A percentile compares a stretch with the other conserved stretches of the same genome.
These are phyloP conservation scores for Botrytis aclada DNA, from an alignment of 2,329 filamentous ascomycete species.

Conservation along the genomic window DNA sequence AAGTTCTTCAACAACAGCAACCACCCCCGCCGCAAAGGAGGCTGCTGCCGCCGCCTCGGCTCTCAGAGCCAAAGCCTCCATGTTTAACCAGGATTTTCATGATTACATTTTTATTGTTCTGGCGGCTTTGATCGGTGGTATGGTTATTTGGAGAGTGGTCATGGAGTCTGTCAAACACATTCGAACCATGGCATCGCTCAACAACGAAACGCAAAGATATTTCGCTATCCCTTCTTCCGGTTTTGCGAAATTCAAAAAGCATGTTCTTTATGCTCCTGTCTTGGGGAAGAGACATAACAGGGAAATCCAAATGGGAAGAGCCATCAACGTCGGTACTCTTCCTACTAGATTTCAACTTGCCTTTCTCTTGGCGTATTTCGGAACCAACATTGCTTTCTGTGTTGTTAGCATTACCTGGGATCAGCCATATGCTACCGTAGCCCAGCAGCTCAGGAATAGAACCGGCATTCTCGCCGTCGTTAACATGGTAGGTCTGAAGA, in stretches of 20 bases:
- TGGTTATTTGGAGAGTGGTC: conserved; percentile 65
- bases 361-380: conserved; percentile 65
- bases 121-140: conserved; percentile 57
- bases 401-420: conserved; percentile 62
- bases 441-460: conserved; percentile 59
- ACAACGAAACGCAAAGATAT: conserved; percentile 76
- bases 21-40: conserved; percentile 9
- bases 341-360: conserved; percentile 75
- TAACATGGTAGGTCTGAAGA: conserved; percentile 60
- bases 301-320: conserved; percentile 65
- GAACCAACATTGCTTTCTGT: conserved; percentile 75
- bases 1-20: conserved; percentile 18
- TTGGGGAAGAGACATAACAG: conserved; percentile 73
- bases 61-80: conserved; percentile 27
- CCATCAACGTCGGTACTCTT: conserved; percentile 70
- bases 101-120: conserved; percentile 63
- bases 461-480: conserved; percentile 67
- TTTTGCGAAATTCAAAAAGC: conserved; percentile 62
- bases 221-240: conserved; percentile 59
- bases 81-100: conserved; percentile 52
- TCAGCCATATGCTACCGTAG: conserved; percentile 44
- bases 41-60: conserved; percentile 23
- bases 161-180: conserved; percentile 64
- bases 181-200: conserved; percentile 70
- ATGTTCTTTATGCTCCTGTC: conserved; percentile 68